A percentile compares a stretch with the other conserved stretches of the same genome.
These are phyloP conservation scores for Naganishia randhawae DNA, from an alignment of 768 basidiomycete species.

Conservation along the genomic window DNA sequence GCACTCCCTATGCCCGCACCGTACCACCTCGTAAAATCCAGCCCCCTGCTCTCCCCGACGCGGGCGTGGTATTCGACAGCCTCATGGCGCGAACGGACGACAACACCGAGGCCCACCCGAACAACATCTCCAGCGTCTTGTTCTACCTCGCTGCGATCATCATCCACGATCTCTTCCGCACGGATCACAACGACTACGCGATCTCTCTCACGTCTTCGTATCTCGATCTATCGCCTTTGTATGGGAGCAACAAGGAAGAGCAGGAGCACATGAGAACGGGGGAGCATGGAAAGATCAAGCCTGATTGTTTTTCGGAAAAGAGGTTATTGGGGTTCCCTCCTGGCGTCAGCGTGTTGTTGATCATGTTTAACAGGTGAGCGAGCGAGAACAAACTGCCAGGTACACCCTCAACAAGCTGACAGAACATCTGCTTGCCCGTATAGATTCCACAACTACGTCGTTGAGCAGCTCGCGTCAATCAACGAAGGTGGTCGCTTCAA, in stretches of 20 bases:
- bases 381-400: no score
- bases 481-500: background rate
- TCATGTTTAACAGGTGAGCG: background rate
- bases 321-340: background rate
- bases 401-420: background rate
- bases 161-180: background rate
- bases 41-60: background rate
- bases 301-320: background rate
- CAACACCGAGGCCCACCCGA: background rate
- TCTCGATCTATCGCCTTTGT: background rate
- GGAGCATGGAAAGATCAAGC: slow-evolving; percentile 1
- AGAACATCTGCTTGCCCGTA: background rate
- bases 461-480: background rate
- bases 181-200: background rate
- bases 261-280: background rate
- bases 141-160: slow-evolving; percentile 2
- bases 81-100: slow-evolving; percentile 1
- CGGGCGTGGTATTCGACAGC: background rate
- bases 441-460: background rate
- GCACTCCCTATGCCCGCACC: background rate
- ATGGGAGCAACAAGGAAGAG: background rate
- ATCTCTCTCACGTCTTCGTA: background rate
- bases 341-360: background rate
- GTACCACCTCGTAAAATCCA: background rate
- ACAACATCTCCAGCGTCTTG: background rate